Evolutionary conservation across 192 early-diverging fungal genomes (phyloP), one percentile per base, ranked within the genome.

Genomic region (Dissophora ornata): DNA sequence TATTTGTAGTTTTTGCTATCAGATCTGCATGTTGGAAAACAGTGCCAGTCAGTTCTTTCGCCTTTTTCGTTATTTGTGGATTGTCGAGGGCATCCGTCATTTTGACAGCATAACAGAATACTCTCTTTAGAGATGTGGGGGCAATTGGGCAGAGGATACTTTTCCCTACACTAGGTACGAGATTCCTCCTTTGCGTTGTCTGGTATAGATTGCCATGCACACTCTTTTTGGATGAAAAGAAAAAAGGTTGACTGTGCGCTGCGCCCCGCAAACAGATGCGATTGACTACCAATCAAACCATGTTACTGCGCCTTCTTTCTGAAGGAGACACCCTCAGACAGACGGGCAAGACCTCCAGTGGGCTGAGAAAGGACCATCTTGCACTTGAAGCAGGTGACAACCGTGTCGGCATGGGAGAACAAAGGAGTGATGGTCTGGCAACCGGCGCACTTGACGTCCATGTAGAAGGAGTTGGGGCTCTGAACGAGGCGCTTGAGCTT

Each of bases 371-470:
- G 90, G 49, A 96, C 94, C 50, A 89, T 88, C 54, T 86, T 83
- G 87, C 95, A 96, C 52, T 89, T 86, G 57, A 82, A 74, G 89
- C 95, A 96, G 44, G 91, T 68, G 62, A 95, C 94, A 52, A 96
- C 95, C 55, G 93, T 92, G 79, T 94, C 92, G 66, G 94, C 93
- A 85, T 96, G 93, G 78, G 87, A 90, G 86, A 96, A 96, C 69
- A 96, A 90, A 65, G 92, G 91, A 80, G 93, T 94, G 84, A 96
- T 94, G 67, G 87, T 80, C 77, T 89, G 86, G 90, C 94, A 86
- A 25, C 91, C 93, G 57, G 93, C 84, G 88, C 96, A 97, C 86
- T 97, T 97, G 64, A 98, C 96, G 74, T 98, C 97, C 96, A 98
- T 97, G 85, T 97, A 97, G 92, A 91, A 97, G 22, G 97, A 97